These are phyloP conservation scores for Endothia cerciana DNA, from an alignment of 2,329 filamentous ascomycete species.

Conservation along the genomic window DNA sequence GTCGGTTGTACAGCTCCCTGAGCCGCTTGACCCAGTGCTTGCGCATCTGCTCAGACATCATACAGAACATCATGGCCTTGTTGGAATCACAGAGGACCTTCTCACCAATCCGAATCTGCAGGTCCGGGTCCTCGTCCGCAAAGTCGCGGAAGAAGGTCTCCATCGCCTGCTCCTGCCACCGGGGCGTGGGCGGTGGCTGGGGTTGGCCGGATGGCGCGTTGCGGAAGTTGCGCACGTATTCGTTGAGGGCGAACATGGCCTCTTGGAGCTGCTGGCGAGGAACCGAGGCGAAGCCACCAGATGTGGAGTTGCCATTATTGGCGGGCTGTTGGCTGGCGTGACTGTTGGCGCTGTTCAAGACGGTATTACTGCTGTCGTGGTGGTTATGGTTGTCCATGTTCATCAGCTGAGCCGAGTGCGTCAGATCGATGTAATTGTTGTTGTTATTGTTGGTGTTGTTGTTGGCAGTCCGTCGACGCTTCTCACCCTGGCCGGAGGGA, in stretches of 20 bases:
- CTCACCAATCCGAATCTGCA: conserved; percentile 64
- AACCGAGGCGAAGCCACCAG: conserved; percentile 25
- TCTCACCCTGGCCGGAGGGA: conserved; percentile 33
- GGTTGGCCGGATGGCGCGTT: conserved; percentile 51
- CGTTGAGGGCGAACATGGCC: conserved; percentile 35
- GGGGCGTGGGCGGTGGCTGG: conserved; percentile 42
- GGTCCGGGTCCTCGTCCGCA: conserved; percentile 57
- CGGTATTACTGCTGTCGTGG: conserved; percentile 15
- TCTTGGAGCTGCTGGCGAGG: conserved; percentile 35
- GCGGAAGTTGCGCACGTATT: conserved; percentile 32
- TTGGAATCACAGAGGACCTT: conserved; percentile 61
- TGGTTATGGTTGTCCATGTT: conserved; percentile 18
- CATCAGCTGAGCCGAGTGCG: conserved; percentile 26
- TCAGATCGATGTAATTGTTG: conserved; percentile 30
- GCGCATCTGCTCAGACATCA: conserved; percentile 58
- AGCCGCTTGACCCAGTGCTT: conserved; percentile 61
- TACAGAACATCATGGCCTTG: conserved; percentile 65
- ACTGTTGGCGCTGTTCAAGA: conserved; percentile 8
- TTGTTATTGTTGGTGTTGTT: conserved; percentile 27
- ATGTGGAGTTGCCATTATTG: conserved; percentile 11
- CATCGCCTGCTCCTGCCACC: conserved; percentile 61
- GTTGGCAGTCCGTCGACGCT: conserved; percentile 41
- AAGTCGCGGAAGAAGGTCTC: conserved; percentile 65
- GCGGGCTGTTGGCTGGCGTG: conserved; percentile 6
- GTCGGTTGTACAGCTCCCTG: conserved; percentile 49